Evolutionary conservation across 164 flowering plant species (phyloP).

Genomic region (Pachysandra terminalis): DNA sequence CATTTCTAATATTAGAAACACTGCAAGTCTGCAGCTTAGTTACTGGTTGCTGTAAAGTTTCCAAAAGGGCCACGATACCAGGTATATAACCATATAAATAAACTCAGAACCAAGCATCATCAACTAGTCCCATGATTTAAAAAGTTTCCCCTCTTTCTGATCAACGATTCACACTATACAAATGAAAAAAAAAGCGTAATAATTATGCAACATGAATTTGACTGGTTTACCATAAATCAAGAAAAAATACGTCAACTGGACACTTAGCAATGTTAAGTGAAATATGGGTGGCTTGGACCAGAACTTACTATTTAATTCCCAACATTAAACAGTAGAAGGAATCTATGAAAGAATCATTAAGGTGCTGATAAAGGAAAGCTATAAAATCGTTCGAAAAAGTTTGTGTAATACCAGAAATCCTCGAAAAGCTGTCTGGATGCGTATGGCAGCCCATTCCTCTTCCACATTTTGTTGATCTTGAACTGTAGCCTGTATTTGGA

Average conservation of each 20-base stretch:
- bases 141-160: too few relatives aligned
- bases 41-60: too few relatives aligned
- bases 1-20: too few relatives aligned
- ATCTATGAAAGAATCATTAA: not conserved
- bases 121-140: too few relatives aligned
- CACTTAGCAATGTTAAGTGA: not conserved
- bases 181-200: not conserved
- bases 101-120: too few relatives aligned
- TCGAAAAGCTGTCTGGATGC: constrained; percentile 86
- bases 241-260: not conserved
- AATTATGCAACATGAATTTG: not conserved
- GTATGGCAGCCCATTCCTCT: constrained; percentile 80
- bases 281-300: not conserved
- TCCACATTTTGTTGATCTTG: constrained; percentile 31
- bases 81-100: too few relatives aligned
- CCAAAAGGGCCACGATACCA: too few relatives aligned
- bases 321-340: not conserved
- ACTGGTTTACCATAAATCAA: not conserved
- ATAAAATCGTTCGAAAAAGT: not conserved
- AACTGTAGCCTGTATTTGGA: constrained; percentile 35
- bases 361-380: not conserved
- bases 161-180: too few relatives aligned
- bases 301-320: not conserved
- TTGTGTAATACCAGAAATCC: constrained; percentile 76
- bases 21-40: too few relatives aligned